phyloP scores from a whole-genome alignment of 352 stramenopile genomes.

The Pythium plurisporium region DNA sequence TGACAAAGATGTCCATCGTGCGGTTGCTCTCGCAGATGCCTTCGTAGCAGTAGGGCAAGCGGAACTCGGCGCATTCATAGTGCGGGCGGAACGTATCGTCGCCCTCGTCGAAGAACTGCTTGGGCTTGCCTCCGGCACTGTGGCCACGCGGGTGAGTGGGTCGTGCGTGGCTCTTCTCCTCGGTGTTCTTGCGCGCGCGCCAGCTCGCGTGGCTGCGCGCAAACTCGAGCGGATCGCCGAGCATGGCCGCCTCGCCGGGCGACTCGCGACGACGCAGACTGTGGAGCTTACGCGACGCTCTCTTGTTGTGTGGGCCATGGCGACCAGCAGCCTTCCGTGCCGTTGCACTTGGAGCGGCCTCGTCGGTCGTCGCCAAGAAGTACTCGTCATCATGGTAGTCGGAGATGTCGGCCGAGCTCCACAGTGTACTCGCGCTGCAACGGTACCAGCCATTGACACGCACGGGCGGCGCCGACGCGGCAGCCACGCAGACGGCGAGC shows the following conservation, averaged over 20 bases:
- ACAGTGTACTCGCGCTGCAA: constrained; percentile 28
- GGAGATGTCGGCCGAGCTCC: constrained; percentile 11
- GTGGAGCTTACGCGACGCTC: constrained; percentile 27
- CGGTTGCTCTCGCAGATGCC: constrained; percentile 28
- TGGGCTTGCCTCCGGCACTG: not conserved
- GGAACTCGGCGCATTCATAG: constrained; percentile 35
- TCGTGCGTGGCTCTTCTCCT: not conserved
- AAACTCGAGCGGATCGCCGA: constrained; percentile 10
- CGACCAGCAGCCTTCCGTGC: constrained; percentile 23
- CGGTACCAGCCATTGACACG: constrained; percentile 34
- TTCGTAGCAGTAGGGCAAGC: constrained; percentile 35
- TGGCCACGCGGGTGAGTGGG: not conserved
- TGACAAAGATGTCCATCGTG: constrained; percentile 47
- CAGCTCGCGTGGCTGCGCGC: constrained; percentile 9
- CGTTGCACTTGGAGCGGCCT: constrained; percentile 31
- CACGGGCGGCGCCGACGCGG: constrained; percentile 3
- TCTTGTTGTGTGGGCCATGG: not conserved
- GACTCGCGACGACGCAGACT: constrained; percentile 34
- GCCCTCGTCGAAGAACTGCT: not conserved
- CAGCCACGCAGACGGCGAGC: constrained; percentile 6
- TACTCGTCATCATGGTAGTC: constrained; percentile 12
- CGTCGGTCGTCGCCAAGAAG: constrained; percentile 5
- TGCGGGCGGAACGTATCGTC: constrained; percentile 15
- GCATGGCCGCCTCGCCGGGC: constrained; percentile 41
- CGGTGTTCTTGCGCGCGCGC: constrained; percentile 3